A percentile compares a stretch with the other conserved stretches of the same genome.
These are phyloP conservation scores for Omphalea diandra DNA, from an alignment of 441 rosid genomes.

Conservation along the genomic window DNA sequence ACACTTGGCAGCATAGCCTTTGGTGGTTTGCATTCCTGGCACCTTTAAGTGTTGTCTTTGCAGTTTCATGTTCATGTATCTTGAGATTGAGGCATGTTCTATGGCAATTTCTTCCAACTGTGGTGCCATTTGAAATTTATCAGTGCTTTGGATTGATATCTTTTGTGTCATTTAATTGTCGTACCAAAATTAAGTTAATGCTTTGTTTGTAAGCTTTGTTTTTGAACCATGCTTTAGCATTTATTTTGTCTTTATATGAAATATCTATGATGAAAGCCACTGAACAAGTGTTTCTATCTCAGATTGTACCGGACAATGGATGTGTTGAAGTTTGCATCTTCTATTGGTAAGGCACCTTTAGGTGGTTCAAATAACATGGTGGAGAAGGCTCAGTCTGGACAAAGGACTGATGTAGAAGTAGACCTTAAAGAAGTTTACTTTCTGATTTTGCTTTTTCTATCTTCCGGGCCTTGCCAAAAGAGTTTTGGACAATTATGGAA, in stretches of 20 bases:
- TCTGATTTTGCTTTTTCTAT: conserved; percentile 85
- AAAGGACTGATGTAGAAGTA: conserved; percentile 54
- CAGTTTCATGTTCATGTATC: neutral
- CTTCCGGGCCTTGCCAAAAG: conserved; percentile 83
- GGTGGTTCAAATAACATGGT: conserved; percentile 40
- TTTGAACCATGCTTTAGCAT: neutral
- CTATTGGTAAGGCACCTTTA: conserved; percentile 48
- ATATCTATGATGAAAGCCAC: neutral
- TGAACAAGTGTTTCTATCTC: conserved; percentile 27
- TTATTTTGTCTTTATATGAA: neutral
- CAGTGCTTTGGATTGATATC: conserved; percentile 10
- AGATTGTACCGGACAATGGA: conserved; percentile 58
- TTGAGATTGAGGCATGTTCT: neutral
- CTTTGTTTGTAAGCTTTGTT: neutral
- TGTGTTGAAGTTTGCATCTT: conserved; percentile 48
- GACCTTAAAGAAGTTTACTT: conserved; percentile 93
- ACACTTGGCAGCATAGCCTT: too few relatives aligned
- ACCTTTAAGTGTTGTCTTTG: neutral
- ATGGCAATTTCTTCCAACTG: neutral
- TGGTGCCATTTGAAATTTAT: neutral
- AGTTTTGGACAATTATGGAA: conserved; percentile 62
- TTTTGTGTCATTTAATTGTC: neutral
- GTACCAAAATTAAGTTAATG: neutral
- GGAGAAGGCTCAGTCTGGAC: conserved; percentile 44
- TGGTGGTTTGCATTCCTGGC: neutral